phyloP scores from a whole-genome alignment of 2,329 filamentous ascomycete species.

The Coleophoma cylindrospora region DNA sequence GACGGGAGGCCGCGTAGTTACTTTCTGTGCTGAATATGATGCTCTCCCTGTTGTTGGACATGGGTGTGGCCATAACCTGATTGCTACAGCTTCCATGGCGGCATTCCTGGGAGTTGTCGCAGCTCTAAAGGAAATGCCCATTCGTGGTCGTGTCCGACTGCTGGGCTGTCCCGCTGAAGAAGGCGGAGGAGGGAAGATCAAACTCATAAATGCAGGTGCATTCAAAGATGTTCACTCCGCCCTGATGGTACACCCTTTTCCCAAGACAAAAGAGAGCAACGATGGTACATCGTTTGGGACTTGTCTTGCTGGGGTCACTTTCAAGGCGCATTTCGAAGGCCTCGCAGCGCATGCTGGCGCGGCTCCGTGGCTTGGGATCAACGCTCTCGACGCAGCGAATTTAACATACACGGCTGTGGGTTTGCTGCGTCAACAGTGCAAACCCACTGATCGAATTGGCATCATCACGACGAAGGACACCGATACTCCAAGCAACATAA shows the following conservation, averaged over 20 bases:
- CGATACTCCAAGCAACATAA: neutral
- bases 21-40: conserved; percentile 39
- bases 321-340: conserved; percentile 11
- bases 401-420: conserved; percentile 28
- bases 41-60: conserved; percentile 38
- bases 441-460: conserved; percentile 24
- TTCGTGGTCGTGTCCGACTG: conserved; percentile 22
- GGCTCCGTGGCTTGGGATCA: conserved; percentile 30
- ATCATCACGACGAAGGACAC: neutral
- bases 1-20: conserved; percentile 32
- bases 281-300: neutral
- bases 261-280: neutral
- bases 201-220: conserved; percentile 36
- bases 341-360: conserved; percentile 27
- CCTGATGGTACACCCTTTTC: conserved; percentile 31
- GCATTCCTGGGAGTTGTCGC: conserved; percentile 29
- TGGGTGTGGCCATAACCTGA: conserved; percentile 38
- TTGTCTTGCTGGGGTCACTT: neutral
- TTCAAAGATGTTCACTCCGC: conserved; percentile 31
- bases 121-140: conserved; percentile 13
- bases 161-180: conserved; percentile 27
- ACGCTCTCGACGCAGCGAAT: conserved; percentile 33
- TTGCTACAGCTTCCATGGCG: conserved; percentile 30
- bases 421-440: conserved; percentile 25
- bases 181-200: conserved; percentile 32